phyloP scores from a whole-genome alignment of 2,329 filamentous ascomycete species.

The Colletotrichum sp. region DNA sequence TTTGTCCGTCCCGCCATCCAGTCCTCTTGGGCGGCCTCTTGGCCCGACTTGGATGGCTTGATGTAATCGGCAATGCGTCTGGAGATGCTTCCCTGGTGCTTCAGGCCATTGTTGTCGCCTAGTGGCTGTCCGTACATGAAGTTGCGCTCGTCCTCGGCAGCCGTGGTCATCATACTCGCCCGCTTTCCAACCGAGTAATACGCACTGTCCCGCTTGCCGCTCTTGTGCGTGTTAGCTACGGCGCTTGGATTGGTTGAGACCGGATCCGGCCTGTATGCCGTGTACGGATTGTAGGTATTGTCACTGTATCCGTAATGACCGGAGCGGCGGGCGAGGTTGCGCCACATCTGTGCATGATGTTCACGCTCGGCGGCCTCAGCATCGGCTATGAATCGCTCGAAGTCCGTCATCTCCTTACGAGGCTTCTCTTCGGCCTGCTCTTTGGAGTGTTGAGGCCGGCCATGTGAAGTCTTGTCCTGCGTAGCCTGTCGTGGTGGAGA shows the following conservation, averaged over 20 bases:
- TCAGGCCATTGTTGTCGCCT: conserved; percentile 10
- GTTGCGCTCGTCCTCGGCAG: conserved; percentile 6
- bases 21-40: not conserved
- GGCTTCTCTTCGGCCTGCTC: not conserved
- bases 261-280: not conserved
- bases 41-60: conserved; percentile 21
- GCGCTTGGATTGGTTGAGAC: not conserved
- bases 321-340: conserved; percentile 23
- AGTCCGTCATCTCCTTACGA: conserved; percentile 23
- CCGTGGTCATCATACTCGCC: conserved; percentile 5
- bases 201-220: conserved; percentile 12
- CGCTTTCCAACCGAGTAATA: conserved; percentile 11
- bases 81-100: conserved; percentile 35
- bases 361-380: conserved; percentile 30
- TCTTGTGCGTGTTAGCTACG: not conserved
- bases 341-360: conserved; percentile 24
- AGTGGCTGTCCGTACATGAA: not conserved
- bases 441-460: not conserved
- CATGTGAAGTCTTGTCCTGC: not conserved
- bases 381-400: conserved; percentile 30
- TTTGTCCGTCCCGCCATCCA: conserved; percentile 3
- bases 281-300: not conserved
- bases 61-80: conserved; percentile 55
- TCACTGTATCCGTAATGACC: conserved; percentile 11
- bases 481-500: not conserved